Evolutionary conservation across 148 eudicot species (phyloP).

Genomic region (Rhododendron ovatum): DNA sequence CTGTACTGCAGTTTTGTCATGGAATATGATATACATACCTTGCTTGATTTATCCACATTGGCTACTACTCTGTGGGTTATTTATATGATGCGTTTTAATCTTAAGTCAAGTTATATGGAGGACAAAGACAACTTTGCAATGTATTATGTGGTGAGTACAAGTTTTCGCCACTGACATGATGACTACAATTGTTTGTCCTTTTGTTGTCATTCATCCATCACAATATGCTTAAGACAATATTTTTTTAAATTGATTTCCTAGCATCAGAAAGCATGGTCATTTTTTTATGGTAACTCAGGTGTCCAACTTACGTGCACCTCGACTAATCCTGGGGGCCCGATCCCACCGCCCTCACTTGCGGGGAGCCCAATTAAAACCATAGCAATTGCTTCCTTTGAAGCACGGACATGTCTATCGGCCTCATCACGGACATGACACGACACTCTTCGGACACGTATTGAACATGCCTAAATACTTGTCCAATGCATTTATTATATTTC

Average conservation of each 20-base stretch:
- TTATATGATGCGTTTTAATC: conserved; percentile 75
- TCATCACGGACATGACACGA: too few relatives aligned
- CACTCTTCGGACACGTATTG: too few relatives aligned
- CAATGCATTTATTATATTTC: too few relatives aligned
- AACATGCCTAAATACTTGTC: too few relatives aligned
- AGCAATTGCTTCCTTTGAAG: too few relatives aligned
- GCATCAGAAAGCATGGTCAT: not conserved
- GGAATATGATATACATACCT: conserved; percentile 73
- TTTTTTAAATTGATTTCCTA: not conserved
- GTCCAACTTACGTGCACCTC: too few relatives aligned
- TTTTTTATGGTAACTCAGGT: not conserved
- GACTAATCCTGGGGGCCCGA: too few relatives aligned
- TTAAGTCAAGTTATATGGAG: conserved; percentile 28
- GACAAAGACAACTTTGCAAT: conserved; percentile 52
- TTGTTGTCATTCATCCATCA: not conserved
- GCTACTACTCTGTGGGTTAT: conserved; percentile 86
- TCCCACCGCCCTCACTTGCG: too few relatives aligned
- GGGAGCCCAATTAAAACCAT: too few relatives aligned
- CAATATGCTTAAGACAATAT: not conserved
- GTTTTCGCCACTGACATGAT: not conserved
- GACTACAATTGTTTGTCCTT: not conserved
- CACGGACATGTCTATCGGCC: too few relatives aligned
- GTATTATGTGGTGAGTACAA: conserved; percentile 71
- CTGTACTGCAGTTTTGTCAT: conserved; percentile 59
- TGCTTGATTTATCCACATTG: conserved; percentile 83